phyloP scores from a whole-genome alignment of 2,329 filamentous ascomycete species.

The Cladosporium austrohemisphaericum region DNA sequence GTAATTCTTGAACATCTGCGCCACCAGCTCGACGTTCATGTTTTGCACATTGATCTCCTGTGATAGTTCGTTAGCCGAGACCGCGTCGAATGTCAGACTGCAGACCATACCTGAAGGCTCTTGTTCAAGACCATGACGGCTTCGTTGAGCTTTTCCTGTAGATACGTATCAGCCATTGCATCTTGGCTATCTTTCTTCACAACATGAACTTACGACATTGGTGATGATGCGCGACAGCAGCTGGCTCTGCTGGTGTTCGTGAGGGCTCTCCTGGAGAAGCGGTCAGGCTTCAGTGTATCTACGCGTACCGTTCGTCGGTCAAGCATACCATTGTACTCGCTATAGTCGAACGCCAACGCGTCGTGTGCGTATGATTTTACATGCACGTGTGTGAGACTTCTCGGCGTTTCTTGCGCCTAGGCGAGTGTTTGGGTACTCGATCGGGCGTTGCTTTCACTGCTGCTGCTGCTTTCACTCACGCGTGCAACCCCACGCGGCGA shows the following conservation, averaged over 20 bases:
- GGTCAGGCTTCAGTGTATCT: not conserved
- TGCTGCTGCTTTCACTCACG: conserved; percentile 10
- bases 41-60: conserved; percentile 98
- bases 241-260: conserved; percentile 94
- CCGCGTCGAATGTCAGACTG: not conserved
- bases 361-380: too few species aligned
- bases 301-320: not conserved
- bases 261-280: conserved; percentile 74
- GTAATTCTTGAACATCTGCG: conserved; percentile 99
- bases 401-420: too few species aligned
- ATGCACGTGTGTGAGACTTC: too few species aligned
- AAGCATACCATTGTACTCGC: conserved; percentile 12
- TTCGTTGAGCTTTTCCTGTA: conserved; percentile 94
- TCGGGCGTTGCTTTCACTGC: too few species aligned
- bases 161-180: conserved; percentile 10
- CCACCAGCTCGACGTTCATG: conserved; percentile 96
- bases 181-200: not conserved
- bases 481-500: conserved; percentile 7
- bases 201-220: conserved; percentile 75
- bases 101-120: conserved; percentile 73
- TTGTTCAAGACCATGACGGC: conserved; percentile 90
- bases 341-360: too few species aligned
- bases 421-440: not conserved
- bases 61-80: not conserved
- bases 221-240: conserved; percentile 93